Conservation (phyloP, 192 early-diverging fungal genomes). For the Neocallimastix lanati region DNA sequence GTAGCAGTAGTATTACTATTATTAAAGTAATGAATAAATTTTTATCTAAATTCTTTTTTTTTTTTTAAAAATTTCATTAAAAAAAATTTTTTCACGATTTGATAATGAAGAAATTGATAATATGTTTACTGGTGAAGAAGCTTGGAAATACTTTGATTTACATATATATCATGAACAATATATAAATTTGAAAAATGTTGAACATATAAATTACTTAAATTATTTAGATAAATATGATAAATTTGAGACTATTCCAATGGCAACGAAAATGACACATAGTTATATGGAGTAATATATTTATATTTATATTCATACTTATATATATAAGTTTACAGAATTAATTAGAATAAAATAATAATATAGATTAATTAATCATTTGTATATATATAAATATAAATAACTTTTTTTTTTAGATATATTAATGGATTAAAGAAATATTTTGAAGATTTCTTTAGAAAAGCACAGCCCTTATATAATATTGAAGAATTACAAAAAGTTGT, state of each 20-base stretch:
- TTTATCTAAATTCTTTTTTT: no score
- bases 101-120: conserved; percentile 51
- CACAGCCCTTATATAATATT: conserved; percentile 61
- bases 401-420: conserved; percentile 35
- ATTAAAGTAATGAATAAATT: no score
- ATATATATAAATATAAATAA: background rate
- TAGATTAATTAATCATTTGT: no score
- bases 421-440: conserved; percentile 42
- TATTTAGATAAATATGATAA: conserved; percentile 51
- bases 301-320: no score
- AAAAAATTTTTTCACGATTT: no score
- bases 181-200: conserved; percentile 54
- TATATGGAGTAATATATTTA: background rate
- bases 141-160: conserved; percentile 67
- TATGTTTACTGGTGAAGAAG: conserved; percentile 86
- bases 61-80: no score
- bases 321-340: no score
- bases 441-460: conserved; percentile 46
- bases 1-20: no score
- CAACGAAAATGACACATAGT: background rate
- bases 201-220: conserved; percentile 39
- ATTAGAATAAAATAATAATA: no score
- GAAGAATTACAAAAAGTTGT: conserved; percentile 24
- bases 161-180: conserved; percentile 61
- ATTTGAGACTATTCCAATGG: conserved; percentile 11